These are phyloP conservation scores for Aspergillus melleus DNA, from an alignment of 2,329 filamentous ascomycete species.

Conservation along the genomic window DNA sequence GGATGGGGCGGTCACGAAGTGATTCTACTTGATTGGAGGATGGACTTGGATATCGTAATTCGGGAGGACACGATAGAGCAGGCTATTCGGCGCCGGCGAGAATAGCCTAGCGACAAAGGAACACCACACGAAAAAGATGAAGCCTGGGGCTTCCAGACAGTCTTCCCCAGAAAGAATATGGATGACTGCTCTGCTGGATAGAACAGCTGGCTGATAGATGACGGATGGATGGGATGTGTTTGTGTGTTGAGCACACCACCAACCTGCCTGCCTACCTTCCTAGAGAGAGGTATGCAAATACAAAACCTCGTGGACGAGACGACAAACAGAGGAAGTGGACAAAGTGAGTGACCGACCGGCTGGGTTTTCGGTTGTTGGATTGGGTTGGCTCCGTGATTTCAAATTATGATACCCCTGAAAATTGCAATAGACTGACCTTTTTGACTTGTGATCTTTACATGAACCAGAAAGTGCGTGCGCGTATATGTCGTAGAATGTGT, in stretches of 20 bases:
- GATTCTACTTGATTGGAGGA: not conserved
- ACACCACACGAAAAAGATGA: not conserved
- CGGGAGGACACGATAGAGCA: too few relatives aligned
- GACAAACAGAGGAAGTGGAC: too few relatives aligned
- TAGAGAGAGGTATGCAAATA: too few relatives aligned
- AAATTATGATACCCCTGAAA: conserved; percentile 12
- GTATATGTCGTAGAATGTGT: too few relatives aligned
- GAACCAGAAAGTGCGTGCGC: too few relatives aligned
- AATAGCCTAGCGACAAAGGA: not conserved
- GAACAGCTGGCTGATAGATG: too few relatives aligned
- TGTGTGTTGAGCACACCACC: conserved; percentile 7
- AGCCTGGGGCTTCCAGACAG: conserved; percentile 1
- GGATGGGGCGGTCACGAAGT: not conserved
- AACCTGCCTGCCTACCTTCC: not conserved
- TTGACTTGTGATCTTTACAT: too few relatives aligned
- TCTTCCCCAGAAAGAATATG: too few relatives aligned
- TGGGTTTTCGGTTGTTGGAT: not conserved
- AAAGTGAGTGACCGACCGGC: too few relatives aligned
- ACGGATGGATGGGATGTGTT: too few relatives aligned
- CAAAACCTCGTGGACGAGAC: too few relatives aligned
- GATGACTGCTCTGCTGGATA: too few relatives aligned
- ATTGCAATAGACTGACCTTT: conserved; percentile 18
- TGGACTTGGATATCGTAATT: not conserved
- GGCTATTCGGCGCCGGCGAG: not conserved
- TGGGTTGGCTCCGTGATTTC: not conserved